phyloP scores from a whole-genome alignment of 208 protist genomes.

The Hexamita inflata region DNA sequence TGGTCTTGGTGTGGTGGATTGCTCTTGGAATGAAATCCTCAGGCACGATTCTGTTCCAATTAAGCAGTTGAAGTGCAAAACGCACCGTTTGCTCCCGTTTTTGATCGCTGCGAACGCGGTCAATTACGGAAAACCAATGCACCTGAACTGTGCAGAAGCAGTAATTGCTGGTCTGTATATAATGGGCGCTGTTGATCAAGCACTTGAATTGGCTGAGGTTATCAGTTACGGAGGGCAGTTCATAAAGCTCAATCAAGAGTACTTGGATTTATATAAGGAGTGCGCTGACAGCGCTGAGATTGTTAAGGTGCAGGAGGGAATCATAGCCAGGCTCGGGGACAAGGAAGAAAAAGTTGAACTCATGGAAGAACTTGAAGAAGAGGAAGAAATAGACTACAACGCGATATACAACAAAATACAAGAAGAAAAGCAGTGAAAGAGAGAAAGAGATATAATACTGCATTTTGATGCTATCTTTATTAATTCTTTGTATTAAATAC shows the following conservation, averaged over 20 bases:
- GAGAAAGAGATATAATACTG: too few relatives aligned
- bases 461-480: too few relatives aligned
- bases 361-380: too few relatives aligned
- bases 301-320: constrained; percentile 30
- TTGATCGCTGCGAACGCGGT: constrained; percentile 93
- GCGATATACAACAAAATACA: too few relatives aligned
- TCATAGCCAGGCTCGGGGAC: background rate
- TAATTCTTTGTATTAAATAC: too few relatives aligned
- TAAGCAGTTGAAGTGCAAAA: constrained; percentile 65
- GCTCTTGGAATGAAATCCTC: constrained; percentile 86
- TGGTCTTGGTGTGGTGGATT: constrained; percentile 92
- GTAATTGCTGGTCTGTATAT: constrained; percentile 78
- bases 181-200: constrained; percentile 65
- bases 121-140: constrained; percentile 90
- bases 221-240: constrained; percentile 90
- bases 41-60: constrained; percentile 58
- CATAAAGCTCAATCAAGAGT: constrained; percentile 71
- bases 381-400: too few relatives aligned
- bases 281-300: constrained; percentile 54
- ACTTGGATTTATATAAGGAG: constrained; percentile 64
- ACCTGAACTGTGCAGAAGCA: constrained; percentile 88
- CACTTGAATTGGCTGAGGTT: constrained; percentile 64
- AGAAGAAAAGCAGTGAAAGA: too few relatives aligned
- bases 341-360: too few relatives aligned
- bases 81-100: constrained; percentile 72